Percentiles rank a stretch among this genome's conserved stretches.
phyloP scores from a whole-genome alignment of 2,329 filamentous ascomycete species.

The Acephala macrosclerotiorum region DNA sequence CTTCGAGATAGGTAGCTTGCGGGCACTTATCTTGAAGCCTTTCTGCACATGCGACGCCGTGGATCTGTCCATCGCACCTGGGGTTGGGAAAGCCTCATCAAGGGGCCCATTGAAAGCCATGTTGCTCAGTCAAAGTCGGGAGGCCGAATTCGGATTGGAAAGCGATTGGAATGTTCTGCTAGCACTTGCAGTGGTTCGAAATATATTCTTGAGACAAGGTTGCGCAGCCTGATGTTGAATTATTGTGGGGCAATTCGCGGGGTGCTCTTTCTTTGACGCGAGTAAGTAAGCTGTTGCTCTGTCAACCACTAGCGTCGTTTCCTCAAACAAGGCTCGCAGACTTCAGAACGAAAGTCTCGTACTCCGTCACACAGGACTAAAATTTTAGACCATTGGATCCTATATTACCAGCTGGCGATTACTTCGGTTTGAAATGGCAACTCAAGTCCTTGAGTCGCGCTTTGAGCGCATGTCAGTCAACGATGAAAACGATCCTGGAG shows the following conservation, averaged over 20 bases:
- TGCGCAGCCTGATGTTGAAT: conserved; percentile 4
- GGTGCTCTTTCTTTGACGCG: not conserved
- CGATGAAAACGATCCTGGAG: conserved; percentile 79
- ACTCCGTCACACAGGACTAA: conserved; percentile 15
- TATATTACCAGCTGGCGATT: not conserved
- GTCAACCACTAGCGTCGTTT: conserved; percentile 16
- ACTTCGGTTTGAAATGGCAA: conserved; percentile 64
- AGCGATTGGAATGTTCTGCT: not conserved
- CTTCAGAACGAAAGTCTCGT: not conserved
- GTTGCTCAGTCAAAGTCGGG: not conserved
- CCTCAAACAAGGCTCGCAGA: not conserved
- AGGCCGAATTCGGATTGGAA: not conserved
- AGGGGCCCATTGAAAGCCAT: conserved; percentile 44
- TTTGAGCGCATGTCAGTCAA: conserved; percentile 90
- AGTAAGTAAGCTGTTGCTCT: conserved; percentile 8
- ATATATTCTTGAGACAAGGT: not conserved
- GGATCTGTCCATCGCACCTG: conserved; percentile 57
- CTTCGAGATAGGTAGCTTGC: conserved; percentile 95
- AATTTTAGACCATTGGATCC: not conserved
- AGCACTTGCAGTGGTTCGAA: not conserved
- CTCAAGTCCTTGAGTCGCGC: conserved; percentile 81
- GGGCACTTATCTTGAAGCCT: conserved; percentile 78
- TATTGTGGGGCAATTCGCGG: conserved; percentile 7
- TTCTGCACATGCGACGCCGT: conserved; percentile 66
- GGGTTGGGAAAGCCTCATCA: conserved; percentile 63